These are phyloP conservation scores for Nakazawaea wyomingensis DNA, from an alignment of 805 yeast genomes.

Conservation along the genomic window DNA sequence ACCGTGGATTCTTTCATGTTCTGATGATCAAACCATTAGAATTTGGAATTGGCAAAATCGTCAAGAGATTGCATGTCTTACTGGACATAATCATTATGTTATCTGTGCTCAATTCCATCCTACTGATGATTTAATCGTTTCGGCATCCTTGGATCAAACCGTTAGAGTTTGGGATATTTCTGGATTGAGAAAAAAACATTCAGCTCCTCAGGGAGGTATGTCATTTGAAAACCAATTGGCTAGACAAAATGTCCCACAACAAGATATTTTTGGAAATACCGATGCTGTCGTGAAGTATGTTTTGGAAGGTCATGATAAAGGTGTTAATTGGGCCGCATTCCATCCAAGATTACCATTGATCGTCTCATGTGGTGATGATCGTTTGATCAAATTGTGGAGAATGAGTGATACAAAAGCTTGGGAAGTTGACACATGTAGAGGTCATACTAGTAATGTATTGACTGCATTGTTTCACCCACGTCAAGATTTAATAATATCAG, in stretches of 20 bases:
- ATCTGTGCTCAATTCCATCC: slow-evolving; percentile 99
- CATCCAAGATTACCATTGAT: slow-evolving; percentile 95
- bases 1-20: slow-evolving; percentile 95
- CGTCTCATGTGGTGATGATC: slow-evolving; percentile 94
- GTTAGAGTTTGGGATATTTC: slow-evolving; percentile 98
- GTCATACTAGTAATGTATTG: slow-evolving; percentile 91
- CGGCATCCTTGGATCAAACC: slow-evolving; percentile 96
- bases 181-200: slow-evolving; percentile 90
- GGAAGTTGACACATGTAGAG: slow-evolving; percentile 98
- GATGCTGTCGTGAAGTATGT: slow-evolving; percentile 95
- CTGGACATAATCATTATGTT: slow-evolving; percentile 98
- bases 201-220: slow-evolving; percentile 53
- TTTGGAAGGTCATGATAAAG: slow-evolving; percentile 96
- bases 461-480: slow-evolving; percentile 89
- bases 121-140: slow-evolving; percentile 86
- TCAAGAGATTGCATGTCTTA: slow-evolving; percentile 91
- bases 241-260: slow-evolving; percentile 69
- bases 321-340: slow-evolving; percentile 98
- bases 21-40: slow-evolving; percentile 97
- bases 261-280: slow-evolving; percentile 90
- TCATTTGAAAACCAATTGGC: slow-evolving; percentile 49
- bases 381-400: slow-evolving; percentile 94
- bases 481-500: slow-evolving; percentile 87
- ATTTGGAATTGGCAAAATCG: slow-evolving; percentile 99
- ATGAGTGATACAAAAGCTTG: slow-evolving; percentile 97